These are phyloP conservation scores for Kregervanrija fluxuum DNA, from an alignment of 805 yeast species.

Conservation along the genomic window DNA sequence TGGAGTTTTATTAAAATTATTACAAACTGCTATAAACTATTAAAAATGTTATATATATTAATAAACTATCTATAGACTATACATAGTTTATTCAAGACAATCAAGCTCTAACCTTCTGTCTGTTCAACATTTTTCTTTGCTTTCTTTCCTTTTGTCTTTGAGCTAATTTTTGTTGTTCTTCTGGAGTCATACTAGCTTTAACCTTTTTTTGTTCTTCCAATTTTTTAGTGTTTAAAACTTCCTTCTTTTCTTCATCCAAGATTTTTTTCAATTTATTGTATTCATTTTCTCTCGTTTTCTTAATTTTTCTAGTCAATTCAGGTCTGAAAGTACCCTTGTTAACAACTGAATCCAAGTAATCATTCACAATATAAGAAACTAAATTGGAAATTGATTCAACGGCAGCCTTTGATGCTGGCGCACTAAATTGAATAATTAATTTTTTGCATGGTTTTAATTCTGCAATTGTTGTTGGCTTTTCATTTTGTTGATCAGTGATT, in stretches of 20 bases:
- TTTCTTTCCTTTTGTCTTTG: constrained; percentile 76
- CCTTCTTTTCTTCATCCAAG: constrained; percentile 59
- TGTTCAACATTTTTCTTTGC: constrained; percentile 64
- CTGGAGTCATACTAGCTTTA: constrained; percentile 61
- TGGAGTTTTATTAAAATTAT: too few species aligned
- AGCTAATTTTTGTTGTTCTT: constrained; percentile 72
- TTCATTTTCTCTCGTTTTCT: constrained; percentile 72
- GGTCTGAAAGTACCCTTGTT: constrained; percentile 51
- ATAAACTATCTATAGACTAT: too few species aligned
- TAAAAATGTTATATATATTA: too few species aligned
- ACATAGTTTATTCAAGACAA: too few species aligned
- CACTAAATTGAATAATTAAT: constrained; percentile 46
- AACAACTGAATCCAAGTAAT: constrained; percentile 25
- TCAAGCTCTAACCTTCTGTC: constrained; percentile 41
- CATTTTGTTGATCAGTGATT: constrained; percentile 77
- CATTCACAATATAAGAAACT: constrained; percentile 48
- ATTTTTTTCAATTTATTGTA: constrained; percentile 58
- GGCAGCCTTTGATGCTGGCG: constrained; percentile 45
- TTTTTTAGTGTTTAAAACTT: constrained; percentile 61
- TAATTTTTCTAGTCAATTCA: constrained; percentile 71
- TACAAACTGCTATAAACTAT: too few species aligned
- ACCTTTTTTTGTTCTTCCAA: constrained; percentile 61
- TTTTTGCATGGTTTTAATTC: constrained; percentile 49
- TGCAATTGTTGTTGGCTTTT: constrained; percentile 54
- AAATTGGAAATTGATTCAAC: constrained; percentile 47